Base-by-base conservation (phyloP, 129 eudicot species). In the Artemisia annua region DNA sequence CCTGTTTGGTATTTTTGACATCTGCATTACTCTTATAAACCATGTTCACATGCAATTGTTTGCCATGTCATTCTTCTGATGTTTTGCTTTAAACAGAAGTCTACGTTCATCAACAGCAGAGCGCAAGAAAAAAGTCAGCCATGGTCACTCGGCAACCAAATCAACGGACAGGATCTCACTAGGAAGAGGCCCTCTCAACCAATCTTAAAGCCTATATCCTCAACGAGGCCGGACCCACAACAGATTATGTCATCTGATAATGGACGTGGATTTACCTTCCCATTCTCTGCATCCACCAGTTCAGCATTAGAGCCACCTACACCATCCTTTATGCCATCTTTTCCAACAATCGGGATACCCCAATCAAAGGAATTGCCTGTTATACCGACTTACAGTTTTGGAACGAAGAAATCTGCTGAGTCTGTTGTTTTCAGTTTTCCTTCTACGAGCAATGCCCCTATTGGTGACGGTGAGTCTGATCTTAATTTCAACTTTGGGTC, bases 281-380 rank as follows among this genome's bases (percentile, higher is more conserved):
- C 97, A 1, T 80, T 90, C 62, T 81, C 91, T 43, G 86, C 75
- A 71, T 69, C 86, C 48, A 46, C 86, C 18, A 82, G 87, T 67
- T 74, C 76, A 57, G 66, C 80, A 62, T 68, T 90, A 46, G 98
- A 90, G 81, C 98, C 91, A 16, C 98, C 97, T 12, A 93, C 98
- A 1, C 98, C 97, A 28, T 87, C 98, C 73, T 66, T 93, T 58
- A 57, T 79, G 76, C 97, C 98, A 61, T 79, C 81, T 46, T 82
- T 82, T 63, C 61, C 83, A 8, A n/a, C 84, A 0, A 71, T 70
- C 12, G 39, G 35, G 11, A 61, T 59, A 66, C 48, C 89, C 51
- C 85, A 76, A 70, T 69, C 83, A 13, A 67, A 70, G 67, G 85
- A 69, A 58, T 56, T 52, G 46, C 66, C 88, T 54, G 54, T 57